Base-by-base conservation (phyloP, 768 basidiomycete genomes). In the Suillus paluster region DNA sequence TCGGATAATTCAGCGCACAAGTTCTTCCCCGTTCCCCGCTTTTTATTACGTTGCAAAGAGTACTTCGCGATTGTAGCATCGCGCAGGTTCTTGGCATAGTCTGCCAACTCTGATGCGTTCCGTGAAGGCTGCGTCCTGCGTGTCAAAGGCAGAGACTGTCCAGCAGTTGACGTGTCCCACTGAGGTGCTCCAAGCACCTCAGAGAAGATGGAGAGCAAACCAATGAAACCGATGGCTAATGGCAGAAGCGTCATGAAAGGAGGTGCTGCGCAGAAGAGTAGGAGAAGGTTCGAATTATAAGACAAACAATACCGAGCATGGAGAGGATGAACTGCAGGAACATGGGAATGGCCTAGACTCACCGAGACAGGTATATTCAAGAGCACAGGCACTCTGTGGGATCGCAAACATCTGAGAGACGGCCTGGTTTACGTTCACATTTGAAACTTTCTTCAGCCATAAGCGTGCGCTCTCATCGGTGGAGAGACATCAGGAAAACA, bases 1-100 rank as follows among this genome's bases (percentile, higher is more conserved):
- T 10, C 21, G 4, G 9, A 53, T 42, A 27, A 11, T 25, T 62
- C 53, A 60, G 25, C 66, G 0, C 67, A 86, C 86, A 83, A 68
- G 66, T 84, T 84, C 45, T 79, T 78, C 12, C 86, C 86, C 21
- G 74, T 68, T 14, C 75, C 75, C 49, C 86, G 77, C 68, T 79
- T 83, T 49, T 67, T 17, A 2, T 68, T 57, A 10, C 56, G 39
- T 58, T 33, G 57, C 27, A 68, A 63, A 6, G 80, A 78, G 62
- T 88, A 88, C 68, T 88, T 88, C 9, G 75, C 64, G 44, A 77
- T 68, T 59, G 87, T 67, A 11, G 70, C 71, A 36, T 78, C 72
- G 39, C 77, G 75, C 34, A 86, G 81, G n/a, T 66, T 68, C 62
- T 79, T 78, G 3, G 86, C 86, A 86, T 69, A 74, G 23, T 36